A percentile compares a stretch with the other conserved stretches of the same genome.
These are phyloP conservation scores for Solanum arcanum DNA, from an alignment of 257 asterid species.

Conservation along the genomic window DNA sequence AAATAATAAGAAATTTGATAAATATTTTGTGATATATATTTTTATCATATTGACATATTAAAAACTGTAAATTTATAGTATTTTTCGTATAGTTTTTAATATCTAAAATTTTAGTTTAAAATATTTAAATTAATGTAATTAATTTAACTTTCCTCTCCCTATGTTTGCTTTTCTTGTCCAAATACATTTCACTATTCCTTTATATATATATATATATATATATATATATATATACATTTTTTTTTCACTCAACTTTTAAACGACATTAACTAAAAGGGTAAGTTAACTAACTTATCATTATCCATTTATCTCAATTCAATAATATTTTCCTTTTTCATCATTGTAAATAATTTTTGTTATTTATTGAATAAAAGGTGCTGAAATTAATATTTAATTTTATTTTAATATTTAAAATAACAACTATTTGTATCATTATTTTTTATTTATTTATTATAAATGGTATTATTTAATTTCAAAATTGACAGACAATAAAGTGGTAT, in stretches of 20 bases:
- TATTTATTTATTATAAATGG: background rate
- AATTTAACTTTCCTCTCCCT: background rate
- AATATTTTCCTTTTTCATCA: background rate
- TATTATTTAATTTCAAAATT: background rate
- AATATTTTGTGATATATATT: too few relatives aligned
- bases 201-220: too few relatives aligned
- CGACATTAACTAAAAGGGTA: background rate
- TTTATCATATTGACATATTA: too few relatives aligned
- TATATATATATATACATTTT: background rate
- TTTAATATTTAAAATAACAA: background rate
- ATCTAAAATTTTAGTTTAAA: fast-evolving
- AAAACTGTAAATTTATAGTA: too few relatives aligned
- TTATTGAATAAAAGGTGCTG: background rate
- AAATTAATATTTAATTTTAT: background rate
- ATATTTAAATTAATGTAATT: too few relatives aligned
- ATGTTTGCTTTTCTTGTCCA: background rate
- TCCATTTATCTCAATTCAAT: background rate
- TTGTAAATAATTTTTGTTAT: background rate
- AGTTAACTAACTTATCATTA: background rate
- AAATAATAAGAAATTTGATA: too few relatives aligned
- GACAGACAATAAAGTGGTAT: background rate
- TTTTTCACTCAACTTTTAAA: background rate
- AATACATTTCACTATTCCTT: background rate
- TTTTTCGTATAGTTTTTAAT: too few relatives aligned
- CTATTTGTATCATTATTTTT: too few relatives aligned